A percentile compares a stretch with the other conserved stretches of the same genome.
These are phyloP conservation scores for Blastocystis sp. DNA, from an alignment of 352 stramenopile species.

Conservation along the genomic window DNA sequence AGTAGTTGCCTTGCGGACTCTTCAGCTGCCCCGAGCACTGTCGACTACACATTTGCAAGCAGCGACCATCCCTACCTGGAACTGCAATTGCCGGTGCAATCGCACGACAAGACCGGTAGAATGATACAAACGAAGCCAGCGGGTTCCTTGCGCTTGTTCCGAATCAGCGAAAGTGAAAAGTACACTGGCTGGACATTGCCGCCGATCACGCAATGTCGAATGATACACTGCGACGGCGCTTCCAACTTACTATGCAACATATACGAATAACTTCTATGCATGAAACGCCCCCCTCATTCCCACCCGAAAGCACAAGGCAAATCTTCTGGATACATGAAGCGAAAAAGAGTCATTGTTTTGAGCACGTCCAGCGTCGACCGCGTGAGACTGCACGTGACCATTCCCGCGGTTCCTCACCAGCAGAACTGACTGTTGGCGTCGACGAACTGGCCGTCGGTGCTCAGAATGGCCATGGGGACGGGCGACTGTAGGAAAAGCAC, in stretches of 20 bases:
- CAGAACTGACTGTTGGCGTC: slow-evolving; percentile 52
- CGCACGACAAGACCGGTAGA: slow-evolving; percentile 46
- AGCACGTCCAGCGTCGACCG: slow-evolving; percentile 1
- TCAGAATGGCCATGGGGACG: slow-evolving; percentile 35
- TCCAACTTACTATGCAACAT: slow-evolving; percentile 43
- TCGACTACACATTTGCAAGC: neutral
- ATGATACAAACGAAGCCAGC: slow-evolving; percentile 27
- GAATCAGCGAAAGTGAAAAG: slow-evolving; percentile 44
- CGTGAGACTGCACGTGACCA: neutral
- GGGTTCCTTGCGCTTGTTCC: neutral
- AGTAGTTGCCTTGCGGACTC: slow-evolving; percentile 28
- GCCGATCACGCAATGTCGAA: slow-evolving; percentile 47
- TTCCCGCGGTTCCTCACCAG: neutral
- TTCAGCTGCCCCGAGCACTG: slow-evolving; percentile 20
- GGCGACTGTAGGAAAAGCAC: slow-evolving; percentile 38
- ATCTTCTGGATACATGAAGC: slow-evolving; percentile 52
- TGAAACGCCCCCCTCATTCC: neutral
- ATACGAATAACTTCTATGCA: slow-evolving; percentile 10
- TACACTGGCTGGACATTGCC: slow-evolving; percentile 30
- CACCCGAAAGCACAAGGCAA: slow-evolving; percentile 52
- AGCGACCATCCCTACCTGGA: neutral
- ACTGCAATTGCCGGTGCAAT: slow-evolving; percentile 49
- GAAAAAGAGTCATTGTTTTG: slow-evolving; percentile 49
- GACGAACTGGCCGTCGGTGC: slow-evolving; percentile 52
- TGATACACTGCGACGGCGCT: slow-evolving; percentile 23